Evolutionary conservation across 345 rosid genomes (phyloP), one percentile per base, ranked within the genome.

Genomic region (Brassica carinata): DNA sequence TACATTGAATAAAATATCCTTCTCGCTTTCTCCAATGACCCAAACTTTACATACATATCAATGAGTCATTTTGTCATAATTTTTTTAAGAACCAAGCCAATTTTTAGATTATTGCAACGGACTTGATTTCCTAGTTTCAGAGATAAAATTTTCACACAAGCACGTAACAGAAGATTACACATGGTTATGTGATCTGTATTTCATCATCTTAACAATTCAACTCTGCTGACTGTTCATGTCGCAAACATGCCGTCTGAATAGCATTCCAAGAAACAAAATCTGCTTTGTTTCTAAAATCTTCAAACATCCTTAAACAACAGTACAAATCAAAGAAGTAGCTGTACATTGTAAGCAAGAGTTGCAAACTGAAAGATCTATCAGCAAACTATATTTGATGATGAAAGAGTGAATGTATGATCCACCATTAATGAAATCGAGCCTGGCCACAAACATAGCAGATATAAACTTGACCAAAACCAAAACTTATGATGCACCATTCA

Each of bases 11-110:
- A 89, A 79, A 89, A 91, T 26, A 89, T 85, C 68, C 61, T 53
- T 40, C 61, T 73, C 0, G 94, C 89, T 84, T 72, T 81, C 79
- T 55, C 81, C 29, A 89, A 83, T 38, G 88, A 88, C 23, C 98
- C 98, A 63, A 90, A 90, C 72, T 94, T 94, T 31, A 85, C 83
- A 67, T 94, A 89, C 94, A 91, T 83, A 89, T 94, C 92, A 27
- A 88, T 82, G 68, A 93, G 77, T 8, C 91, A 85, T 72, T 93
- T 93, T 67, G 31, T 72, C 40, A 87, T 81, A 71, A 83, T 81
- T 34, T 85, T 85, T 68, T 88, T 87, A 69, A 58, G 83, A 45
- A 71, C 48, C 81, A 88, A 79, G 45, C 88, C 91, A 10, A 79
- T 62, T 89, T 90, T 90, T 30, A 87, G 5, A 33, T 83, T 76